Conservation (phyloP, 2,329 filamentous ascomycete species). For the Hymenoscyphus occultus region DNA sequence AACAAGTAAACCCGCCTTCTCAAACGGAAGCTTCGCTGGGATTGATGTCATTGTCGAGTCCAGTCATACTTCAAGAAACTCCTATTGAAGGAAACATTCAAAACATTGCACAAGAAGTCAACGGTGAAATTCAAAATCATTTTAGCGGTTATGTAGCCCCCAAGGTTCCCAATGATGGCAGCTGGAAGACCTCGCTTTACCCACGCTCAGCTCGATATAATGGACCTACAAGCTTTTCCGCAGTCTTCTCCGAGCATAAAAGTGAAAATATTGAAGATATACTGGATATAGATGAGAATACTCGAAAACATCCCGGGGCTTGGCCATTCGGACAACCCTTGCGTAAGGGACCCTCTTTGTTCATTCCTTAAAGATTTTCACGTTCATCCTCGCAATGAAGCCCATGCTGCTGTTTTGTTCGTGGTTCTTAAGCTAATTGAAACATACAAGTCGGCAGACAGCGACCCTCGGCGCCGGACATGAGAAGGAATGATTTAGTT, state of each 20-base stretch:
- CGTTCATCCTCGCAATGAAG: no score
- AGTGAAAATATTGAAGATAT: constrained; percentile 22
- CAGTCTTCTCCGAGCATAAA: constrained; percentile 30
- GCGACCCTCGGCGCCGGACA: constrained; percentile 24
- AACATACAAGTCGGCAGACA: constrained; percentile 21
- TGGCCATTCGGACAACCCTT: constrained; percentile 30
- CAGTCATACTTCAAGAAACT: background rate
- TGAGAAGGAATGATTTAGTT: constrained; percentile 24
- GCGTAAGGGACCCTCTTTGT: constrained; percentile 9
- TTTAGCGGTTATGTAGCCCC: background rate
- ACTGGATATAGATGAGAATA: constrained; percentile 29
- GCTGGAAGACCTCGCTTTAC: constrained; percentile 25
- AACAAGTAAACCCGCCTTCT: background rate
- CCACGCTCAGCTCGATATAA: constrained; percentile 27
- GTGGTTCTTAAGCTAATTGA: constrained; percentile 7
- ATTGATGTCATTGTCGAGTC: background rate
- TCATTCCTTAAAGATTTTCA: background rate
- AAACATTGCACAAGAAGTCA: background rate
- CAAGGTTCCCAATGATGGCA: constrained; percentile 7
- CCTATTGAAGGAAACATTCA: background rate
- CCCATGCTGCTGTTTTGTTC: background rate
- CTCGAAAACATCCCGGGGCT: constrained; percentile 28
- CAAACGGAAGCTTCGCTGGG: background rate
- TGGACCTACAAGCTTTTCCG: constrained; percentile 33
- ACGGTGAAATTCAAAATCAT: constrained; percentile 1